Percentiles rank a stretch among this genome's conserved stretches.
phyloP scores from a whole-genome alignment of 2,329 filamentous ascomycete species.

The Harringtonia lauricola region DNA sequence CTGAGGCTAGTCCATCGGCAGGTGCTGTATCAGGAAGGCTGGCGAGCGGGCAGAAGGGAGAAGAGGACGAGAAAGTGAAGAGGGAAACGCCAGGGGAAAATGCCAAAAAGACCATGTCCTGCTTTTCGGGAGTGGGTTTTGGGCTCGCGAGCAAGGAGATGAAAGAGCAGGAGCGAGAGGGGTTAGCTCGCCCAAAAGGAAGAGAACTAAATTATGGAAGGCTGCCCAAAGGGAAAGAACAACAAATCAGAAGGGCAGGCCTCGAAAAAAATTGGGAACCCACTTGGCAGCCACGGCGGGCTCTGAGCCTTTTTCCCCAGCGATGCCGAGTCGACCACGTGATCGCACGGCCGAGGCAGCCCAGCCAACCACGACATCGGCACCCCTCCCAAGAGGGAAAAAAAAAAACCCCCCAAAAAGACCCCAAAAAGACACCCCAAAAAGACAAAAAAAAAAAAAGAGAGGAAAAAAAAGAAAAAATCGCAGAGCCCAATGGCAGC shows the following conservation, averaged over 20 bases:
- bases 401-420: neutral
- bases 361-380: neutral
- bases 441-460: neutral
- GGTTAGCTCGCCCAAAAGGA: conserved; percentile 6
- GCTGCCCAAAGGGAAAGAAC: conserved; percentile 4
- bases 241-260: neutral
- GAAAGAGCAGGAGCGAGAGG: conserved; percentile 4
- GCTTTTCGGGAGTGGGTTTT: neutral
- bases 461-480: neutral
- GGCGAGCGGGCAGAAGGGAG: neutral
- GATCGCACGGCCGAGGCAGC: neutral
- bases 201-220: conserved; percentile 2
- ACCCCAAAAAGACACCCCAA: neutral
- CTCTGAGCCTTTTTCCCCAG: conserved; percentile 9
- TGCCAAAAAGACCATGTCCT: neutral
- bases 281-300: conserved; percentile 1
- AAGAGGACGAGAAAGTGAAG: neutral
- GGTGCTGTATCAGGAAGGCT: too few species aligned
- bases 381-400: neutral
- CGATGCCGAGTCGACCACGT: conserved; percentile 3
- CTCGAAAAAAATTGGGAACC: neutral
- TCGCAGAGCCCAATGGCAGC: too few species aligned
- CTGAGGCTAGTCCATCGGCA: too few species aligned
- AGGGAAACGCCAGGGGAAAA: neutral
- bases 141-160: neutral